Evolutionary conservation across 129 eudicot genomes (phyloP).

Genomic region (Arctium minus): DNA sequence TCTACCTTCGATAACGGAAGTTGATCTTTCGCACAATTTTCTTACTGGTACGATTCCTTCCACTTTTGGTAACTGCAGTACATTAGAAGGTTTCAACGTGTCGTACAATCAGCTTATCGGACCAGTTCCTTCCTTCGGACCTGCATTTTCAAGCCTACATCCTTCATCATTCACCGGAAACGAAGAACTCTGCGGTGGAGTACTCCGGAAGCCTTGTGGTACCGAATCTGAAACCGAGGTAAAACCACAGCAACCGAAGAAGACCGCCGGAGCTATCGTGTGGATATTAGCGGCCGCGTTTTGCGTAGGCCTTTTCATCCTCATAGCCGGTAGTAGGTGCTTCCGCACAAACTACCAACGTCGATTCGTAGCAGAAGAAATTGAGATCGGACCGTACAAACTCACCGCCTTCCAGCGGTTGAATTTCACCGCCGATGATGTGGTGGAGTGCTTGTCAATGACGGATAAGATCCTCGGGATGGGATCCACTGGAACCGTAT

Average conservation of each 20-base stretch:
- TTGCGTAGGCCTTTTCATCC: conserved; percentile 60
- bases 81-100: conserved; percentile 80
- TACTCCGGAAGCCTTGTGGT: conserved; percentile 52
- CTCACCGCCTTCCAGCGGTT: conserved; percentile 89
- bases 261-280: conserved; percentile 66
- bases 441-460: conserved; percentile 65
- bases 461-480: conserved; percentile 78
- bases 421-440: conserved; percentile 86
- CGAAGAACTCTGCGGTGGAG: conserved; percentile 69
- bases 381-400: conserved; percentile 79
- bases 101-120: conserved; percentile 89
- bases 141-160: conserved; percentile 62
- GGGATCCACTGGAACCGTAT: conserved; percentile 95
- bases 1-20: conserved; percentile 79
- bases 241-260: conserved; percentile 42
- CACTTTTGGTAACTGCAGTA: conserved; percentile 73
- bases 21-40: conserved; percentile 73
- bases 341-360: conserved; percentile 47
- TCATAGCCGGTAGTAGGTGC: conserved; percentile 71
- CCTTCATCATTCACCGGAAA: conserved; percentile 89
- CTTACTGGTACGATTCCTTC: conserved; percentile 86
- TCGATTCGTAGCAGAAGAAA: conserved; percentile 23
- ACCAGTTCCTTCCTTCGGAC: conserved; percentile 66
- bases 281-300: conserved; percentile 90
- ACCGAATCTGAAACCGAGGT: conserved; percentile 25